Evolutionary conservation across 805 yeast species (phyloP), one percentile per base, ranked within the genome.

Genomic region (Cyberlindnera mycetangii): DNA sequence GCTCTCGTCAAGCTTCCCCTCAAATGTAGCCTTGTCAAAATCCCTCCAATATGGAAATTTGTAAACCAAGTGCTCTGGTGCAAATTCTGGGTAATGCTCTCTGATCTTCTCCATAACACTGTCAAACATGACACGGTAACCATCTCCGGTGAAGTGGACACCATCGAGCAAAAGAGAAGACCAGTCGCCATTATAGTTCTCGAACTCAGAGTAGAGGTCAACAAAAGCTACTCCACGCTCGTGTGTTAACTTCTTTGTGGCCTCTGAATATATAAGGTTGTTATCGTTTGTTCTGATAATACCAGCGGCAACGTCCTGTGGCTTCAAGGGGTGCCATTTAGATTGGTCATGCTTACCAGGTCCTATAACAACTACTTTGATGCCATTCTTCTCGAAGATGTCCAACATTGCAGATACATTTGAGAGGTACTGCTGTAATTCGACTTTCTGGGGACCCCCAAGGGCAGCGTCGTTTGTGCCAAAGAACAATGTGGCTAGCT

Each of bases 401-500:
- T 65, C 51, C 12, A 79, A 66, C 54, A 87, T 51, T 10, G 48
- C 42, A 21, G 51, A 55, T 49, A 75, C 66, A 55, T 89, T 89
- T 14, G 59, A 63, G 17, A 61, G 45, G 57, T 65, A 87, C 45
- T 72, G 66, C 0, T 62, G 73, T 4, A 83, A 16, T 1, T 78
- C 75, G 10, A 87, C 87, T 18, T 65, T 64, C 51, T 75, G 79
- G 4, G 59, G 55, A 4, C 73, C 74, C 1, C 59, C 68, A 8
- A 66, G 51, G 3, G 76, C 71, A 0, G 84, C 72, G 61, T 89
- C 97, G 58, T 89, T 89, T 12, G 96, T 76, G 4, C 97, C 97
- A 54, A 87, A 79, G 59, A 85, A 89, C 2, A 89, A 66, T 10
- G 81, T 77, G 47, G 79, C 69, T 10, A 72, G 51, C 3, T 51